phyloP scores from a whole-genome alignment of 805 yeast species.

The Metschnikowia similis region DNA sequence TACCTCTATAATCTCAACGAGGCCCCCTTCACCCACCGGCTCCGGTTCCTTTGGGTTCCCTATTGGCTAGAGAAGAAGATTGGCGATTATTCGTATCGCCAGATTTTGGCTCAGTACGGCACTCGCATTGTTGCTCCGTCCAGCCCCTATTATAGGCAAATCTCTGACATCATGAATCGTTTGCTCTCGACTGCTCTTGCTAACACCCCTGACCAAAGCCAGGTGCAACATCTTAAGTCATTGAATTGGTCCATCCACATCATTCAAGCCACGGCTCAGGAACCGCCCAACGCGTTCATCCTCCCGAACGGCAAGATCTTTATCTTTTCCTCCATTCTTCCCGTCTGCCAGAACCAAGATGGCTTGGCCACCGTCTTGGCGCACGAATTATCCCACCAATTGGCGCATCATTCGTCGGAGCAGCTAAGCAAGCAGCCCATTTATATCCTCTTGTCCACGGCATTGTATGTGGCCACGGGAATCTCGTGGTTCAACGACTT shows the following conservation, averaged over 20 bases:
- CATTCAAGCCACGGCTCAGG: constrained; percentile 43
- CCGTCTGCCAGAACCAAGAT: constrained; percentile 75
- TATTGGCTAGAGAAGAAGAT: constrained; percentile 56
- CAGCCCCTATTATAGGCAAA: constrained; percentile 57
- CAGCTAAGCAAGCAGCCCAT: constrained; percentile 74
- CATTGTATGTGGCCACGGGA: constrained; percentile 56
- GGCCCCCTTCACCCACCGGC: constrained; percentile 78
- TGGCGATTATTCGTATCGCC: constrained; percentile 62
- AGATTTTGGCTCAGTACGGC: constrained; percentile 53
- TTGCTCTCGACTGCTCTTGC: constrained; percentile 55
- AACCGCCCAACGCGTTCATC: constrained; percentile 96
- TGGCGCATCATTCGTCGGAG: constrained; percentile 90
- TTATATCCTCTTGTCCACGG: constrained; percentile 49
- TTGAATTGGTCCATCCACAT: constrained; percentile 79
- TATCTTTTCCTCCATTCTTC: constrained; percentile 73
- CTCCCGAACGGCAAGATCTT: constrained; percentile 95
- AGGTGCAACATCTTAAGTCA: constrained; percentile 34
- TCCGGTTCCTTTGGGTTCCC: constrained; percentile 68
- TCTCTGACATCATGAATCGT: constrained; percentile 58
- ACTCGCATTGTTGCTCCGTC: constrained; percentile 52
- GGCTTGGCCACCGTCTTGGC: constrained; percentile 93
- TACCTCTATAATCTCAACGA: constrained; percentile 50
- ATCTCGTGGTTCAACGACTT: constrained; percentile 53
- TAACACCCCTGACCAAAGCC: constrained; percentile 27
- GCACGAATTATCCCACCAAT: constrained; percentile 91